A percentile compares a stretch with the other conserved stretches of the same genome.
Evolutionary conservation across 2,329 filamentous ascomycete species (phyloP).

Genomic region (Calonectria naviculata): DNA sequence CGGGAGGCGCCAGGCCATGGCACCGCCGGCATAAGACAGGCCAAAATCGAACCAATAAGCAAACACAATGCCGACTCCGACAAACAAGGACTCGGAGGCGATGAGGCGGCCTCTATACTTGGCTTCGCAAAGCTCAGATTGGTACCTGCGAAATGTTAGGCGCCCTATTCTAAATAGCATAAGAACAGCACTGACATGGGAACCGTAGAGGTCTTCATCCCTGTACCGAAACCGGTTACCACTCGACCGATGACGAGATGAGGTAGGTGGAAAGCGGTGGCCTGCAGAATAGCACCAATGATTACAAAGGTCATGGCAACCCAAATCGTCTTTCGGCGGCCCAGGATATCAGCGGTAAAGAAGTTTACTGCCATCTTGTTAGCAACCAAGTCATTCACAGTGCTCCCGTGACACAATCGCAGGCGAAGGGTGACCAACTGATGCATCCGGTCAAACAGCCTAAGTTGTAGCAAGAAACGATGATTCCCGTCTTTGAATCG

Average conservation of each 20-base stretch:
- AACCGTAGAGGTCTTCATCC: conserved; percentile 52
- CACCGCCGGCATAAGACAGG: conserved; percentile 43
- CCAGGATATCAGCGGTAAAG: conserved; percentile 62
- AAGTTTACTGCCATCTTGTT: conserved; percentile 48
- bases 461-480: conserved; percentile 49
- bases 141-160: conserved; percentile 26
- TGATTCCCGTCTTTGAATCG: conserved; percentile 42
- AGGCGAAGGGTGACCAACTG: conserved; percentile 55
- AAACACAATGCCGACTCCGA: conserved; percentile 51
- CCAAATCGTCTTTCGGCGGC: conserved; percentile 64
- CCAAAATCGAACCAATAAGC: conserved; percentile 55
- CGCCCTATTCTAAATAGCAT: too few species aligned
- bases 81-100: conserved; percentile 56
- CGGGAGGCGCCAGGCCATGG: conserved; percentile 39
- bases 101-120: conserved; percentile 62
- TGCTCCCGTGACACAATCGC: too few species aligned
- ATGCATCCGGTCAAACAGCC: conserved; percentile 56
- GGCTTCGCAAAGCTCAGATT: conserved; percentile 50
- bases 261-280: conserved; percentile 53
- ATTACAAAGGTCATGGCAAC: conserved; percentile 66
- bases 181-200: conserved; percentile 36
- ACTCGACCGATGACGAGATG: conserved; percentile 62
- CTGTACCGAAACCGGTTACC: conserved; percentile 61
- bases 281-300: conserved; percentile 69
- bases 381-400: neutral